Evolutionary conservation across 75 land plant genomes (phyloP).

Genomic region (Adiantum capillusveneris): DNA sequence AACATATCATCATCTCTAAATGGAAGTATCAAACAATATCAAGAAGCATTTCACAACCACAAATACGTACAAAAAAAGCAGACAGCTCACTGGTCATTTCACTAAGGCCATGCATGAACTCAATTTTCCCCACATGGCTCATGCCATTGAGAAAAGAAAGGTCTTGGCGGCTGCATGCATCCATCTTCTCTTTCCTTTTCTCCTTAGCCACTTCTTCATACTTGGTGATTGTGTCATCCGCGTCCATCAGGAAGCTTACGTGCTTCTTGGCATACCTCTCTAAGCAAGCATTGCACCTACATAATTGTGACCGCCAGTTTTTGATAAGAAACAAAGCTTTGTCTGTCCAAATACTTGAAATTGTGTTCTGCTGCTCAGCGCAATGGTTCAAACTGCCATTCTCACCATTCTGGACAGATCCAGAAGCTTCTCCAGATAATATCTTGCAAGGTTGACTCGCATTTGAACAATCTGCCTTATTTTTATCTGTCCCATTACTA

Average conservation of each 20-base stretch:
- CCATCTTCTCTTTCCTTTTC: slow-evolving; percentile 68
- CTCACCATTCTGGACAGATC: background rate
- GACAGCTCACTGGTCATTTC: slow-evolving; percentile 71
- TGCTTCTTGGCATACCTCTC: slow-evolving; percentile 42
- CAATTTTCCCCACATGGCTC: slow-evolving; percentile 73
- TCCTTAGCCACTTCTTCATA: slow-evolving; percentile 82
- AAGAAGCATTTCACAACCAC: too few relatives aligned
- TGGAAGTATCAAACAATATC: too few relatives aligned
- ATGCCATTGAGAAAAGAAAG: slow-evolving; percentile 58
- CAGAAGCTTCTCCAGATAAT: background rate
- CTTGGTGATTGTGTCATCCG: slow-evolving; percentile 72
- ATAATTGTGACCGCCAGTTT: slow-evolving; percentile 70
- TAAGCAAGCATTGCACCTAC: slow-evolving; percentile 57
- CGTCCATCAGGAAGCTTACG: slow-evolving; percentile 57
- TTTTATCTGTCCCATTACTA: too few relatives aligned
- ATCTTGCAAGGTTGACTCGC: too few relatives aligned
- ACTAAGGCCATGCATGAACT: slow-evolving; percentile 78
- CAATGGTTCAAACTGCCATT: background rate
- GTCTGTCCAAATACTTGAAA: background rate
- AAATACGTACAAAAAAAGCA: slow-evolving; percentile 55
- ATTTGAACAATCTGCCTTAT: too few relatives aligned
- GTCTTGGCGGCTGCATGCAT: slow-evolving; percentile 56
- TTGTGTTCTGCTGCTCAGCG: slow-evolving; percentile 2
- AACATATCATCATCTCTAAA: too few relatives aligned
- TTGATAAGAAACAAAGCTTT: slow-evolving; percentile 70